Base-by-base conservation (phyloP, 2,329 filamentous ascomycete species). In the Aspergillus intermedius region DNA sequence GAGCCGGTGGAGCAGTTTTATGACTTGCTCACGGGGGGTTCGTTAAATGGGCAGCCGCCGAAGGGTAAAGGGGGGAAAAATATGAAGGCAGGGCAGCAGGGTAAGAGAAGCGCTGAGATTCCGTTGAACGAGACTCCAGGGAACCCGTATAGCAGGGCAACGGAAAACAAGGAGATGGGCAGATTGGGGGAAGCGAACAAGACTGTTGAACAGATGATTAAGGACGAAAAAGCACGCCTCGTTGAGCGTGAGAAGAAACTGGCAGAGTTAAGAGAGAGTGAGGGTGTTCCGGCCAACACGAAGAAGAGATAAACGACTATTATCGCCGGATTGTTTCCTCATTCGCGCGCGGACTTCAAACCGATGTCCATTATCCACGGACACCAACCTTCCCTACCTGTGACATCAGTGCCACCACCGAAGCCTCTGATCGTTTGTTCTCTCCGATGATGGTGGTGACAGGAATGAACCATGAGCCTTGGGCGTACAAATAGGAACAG, bases 1-100 rank as follows among this genome's bases (percentile, higher is more conserved):
- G 93, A 98, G 69, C 93, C 93, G 0, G 93, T 90, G 60, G 88
- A 95, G 68, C 82, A 87, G 42, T 91, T 98, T 63, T 96, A 88
- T 71, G 88, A 95, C 54, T 77, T 88, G 23, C 76, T 98, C 52
- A 97, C 90, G 2, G 77, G 79, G 5, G 88, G 88, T 52, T 81
- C 83, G 22, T 48, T 52, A 3, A 42, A 59, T n/a, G 50, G 51
- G 4, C 59, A 58, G 39, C 81, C 79, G 53, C 76, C 60, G 15
- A 78, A 78, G 47, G 80, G 79, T 39, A 82, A 80, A 57, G 80
- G 79, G 35, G 77, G 79, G 23, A 81, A 84, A 57, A 75, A 74
- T 56, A 52, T 68, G 58, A 68, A 76, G 74, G 54, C 61, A 61
- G 62, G 56, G 71, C 64, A 59, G 69, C 68, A 56, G 51, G 62